phyloP scores from a whole-genome alignment of 148 eudicot genomes.

The Rhododendron vialii region DNA sequence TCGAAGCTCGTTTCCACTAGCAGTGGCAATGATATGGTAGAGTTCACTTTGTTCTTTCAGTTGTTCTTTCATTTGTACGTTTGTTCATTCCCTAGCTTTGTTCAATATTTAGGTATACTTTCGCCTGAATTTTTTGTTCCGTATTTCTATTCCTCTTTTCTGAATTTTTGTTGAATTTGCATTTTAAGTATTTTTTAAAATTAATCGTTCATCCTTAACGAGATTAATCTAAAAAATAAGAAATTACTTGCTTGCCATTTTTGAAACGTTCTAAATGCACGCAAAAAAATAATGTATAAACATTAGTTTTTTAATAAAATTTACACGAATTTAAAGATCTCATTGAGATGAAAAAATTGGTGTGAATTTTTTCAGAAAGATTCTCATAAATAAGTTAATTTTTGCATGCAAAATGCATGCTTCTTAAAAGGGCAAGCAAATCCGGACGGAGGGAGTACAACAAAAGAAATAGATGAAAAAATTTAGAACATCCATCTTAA shows the following conservation, averaged over 20 bases:
- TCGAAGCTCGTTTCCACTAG: slow-evolving; percentile 54
- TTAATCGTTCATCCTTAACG: background rate
- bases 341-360: too few species aligned
- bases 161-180: background rate
- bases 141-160: background rate
- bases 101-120: background rate
- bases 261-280: too few species aligned
- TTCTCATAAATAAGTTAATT: too few species aligned
- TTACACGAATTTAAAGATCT: too few species aligned
- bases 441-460: too few species aligned
- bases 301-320: too few species aligned
- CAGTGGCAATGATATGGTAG: slow-evolving; percentile 60
- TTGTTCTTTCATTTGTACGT: background rate
- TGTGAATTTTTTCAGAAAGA: too few species aligned
- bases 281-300: too few species aligned
- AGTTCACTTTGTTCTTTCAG: background rate
- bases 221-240: background rate
- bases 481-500: too few species aligned
- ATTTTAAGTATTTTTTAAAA: background rate
- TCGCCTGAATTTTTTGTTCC: background rate
- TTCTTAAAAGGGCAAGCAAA: too few species aligned
- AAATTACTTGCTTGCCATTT: too few species aligned
- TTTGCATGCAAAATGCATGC: too few species aligned
- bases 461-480: background rate
- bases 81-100: background rate